Percentiles rank a stretch among this genome's conserved stretches.
Evolutionary conservation across 305 asterid species (phyloP).

Genomic region (Solanum hybrid): DNA sequence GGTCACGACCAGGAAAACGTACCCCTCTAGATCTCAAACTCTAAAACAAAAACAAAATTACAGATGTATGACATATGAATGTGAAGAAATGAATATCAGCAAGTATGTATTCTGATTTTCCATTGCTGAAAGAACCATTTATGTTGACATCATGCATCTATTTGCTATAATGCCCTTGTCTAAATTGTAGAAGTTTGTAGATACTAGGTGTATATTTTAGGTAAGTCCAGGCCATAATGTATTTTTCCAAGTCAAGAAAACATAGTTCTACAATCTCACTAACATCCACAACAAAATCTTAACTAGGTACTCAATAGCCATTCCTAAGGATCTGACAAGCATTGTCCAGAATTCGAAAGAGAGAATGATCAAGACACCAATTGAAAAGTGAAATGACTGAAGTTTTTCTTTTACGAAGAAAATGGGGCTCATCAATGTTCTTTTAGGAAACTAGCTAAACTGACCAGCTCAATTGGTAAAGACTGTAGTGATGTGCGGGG

Average conservation of each 20-base stretch:
- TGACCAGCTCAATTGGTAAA: neutral
- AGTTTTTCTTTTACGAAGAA: neutral
- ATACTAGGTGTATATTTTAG: neutral
- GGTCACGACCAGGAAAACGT: slow-evolving; percentile 93
- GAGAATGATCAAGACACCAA: neutral
- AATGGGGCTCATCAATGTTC: neutral
- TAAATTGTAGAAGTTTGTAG: neutral
- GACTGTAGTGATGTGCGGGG: neutral
- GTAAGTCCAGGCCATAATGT: neutral
- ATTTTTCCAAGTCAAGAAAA: neutral
- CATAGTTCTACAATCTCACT: neutral
- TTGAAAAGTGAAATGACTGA: neutral
- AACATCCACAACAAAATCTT: neutral
- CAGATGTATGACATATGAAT: neutral
- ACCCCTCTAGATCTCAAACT: slow-evolving; percentile 92
- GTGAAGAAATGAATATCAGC: slow-evolving; percentile 3
- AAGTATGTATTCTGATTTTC: neutral
- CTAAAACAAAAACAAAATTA: slow-evolving; percentile 25
- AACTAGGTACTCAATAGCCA: neutral
- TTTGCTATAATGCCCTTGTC: neutral
- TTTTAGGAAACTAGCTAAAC: neutral
- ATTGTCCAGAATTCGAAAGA: neutral
- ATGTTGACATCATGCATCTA: neutral
- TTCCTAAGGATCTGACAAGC: neutral
- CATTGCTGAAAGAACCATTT: neutral